Evolutionary conservation across 352 stramenopile genomes (phyloP).

Genomic region (Globisporangium okanoganense): DNA sequence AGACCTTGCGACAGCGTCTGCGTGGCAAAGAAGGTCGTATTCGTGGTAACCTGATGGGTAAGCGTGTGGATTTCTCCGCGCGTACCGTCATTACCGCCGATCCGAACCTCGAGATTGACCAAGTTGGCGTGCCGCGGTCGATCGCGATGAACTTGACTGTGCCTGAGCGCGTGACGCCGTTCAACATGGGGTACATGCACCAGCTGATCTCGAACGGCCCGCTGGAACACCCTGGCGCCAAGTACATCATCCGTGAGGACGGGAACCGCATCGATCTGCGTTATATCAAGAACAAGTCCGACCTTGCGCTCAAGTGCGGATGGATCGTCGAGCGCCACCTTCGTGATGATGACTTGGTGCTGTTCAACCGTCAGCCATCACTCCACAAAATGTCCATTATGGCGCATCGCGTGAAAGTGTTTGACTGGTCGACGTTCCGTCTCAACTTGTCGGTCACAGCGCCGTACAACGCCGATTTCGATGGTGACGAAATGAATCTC

Average conservation of each 20-base stretch:
- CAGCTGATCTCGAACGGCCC: slow-evolving; percentile 96
- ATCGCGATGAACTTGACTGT: slow-evolving; percentile 99
- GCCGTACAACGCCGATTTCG: slow-evolving; percentile 99
- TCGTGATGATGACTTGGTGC: slow-evolving; percentile 97
- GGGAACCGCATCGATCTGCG: slow-evolving; percentile 97
- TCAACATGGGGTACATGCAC: slow-evolving; percentile 96
- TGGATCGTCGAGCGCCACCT: slow-evolving; percentile 99
- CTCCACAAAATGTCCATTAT: slow-evolving; percentile 99
- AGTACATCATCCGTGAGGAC: slow-evolving; percentile 98
- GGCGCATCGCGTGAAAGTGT: slow-evolving; percentile 98
- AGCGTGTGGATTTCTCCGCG: slow-evolving; percentile 99
- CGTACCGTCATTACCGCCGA: slow-evolving; percentile 99
- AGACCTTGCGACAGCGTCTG: slow-evolving; percentile 96
- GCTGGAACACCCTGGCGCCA: slow-evolving; percentile 95
- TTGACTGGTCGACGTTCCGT: slow-evolving; percentile 99
- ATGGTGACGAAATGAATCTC: slow-evolving; percentile 99
- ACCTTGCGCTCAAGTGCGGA: slow-evolving; percentile 94
- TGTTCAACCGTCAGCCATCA: slow-evolving; percentile 99
- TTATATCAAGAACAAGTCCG: slow-evolving; percentile 97
- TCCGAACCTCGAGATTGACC: slow-evolving; percentile 98
- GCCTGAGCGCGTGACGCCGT: slow-evolving; percentile 97
- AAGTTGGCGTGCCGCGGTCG: slow-evolving; percentile 97
- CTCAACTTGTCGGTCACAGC: slow-evolving; percentile 98
- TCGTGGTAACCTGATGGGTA: slow-evolving; percentile 99
- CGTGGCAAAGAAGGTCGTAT: slow-evolving; percentile 98